phyloP scores from a whole-genome alignment of 768 basidiomycete species.

The Hemileccinum impolitum region DNA sequence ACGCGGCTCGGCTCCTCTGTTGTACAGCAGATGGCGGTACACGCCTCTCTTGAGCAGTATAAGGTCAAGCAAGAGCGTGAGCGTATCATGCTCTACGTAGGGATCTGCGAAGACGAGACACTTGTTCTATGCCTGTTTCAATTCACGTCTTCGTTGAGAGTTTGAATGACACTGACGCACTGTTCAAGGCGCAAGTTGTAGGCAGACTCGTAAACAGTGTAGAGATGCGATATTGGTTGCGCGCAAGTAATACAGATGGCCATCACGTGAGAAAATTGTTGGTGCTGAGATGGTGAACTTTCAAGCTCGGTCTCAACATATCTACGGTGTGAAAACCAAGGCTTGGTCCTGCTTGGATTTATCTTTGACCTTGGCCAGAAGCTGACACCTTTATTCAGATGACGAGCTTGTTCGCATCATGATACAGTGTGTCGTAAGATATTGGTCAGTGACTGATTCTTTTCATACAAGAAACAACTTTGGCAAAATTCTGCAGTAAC shows the following conservation, averaged over 20 bases:
- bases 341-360: too few relatives aligned
- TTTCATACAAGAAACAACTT: too few relatives aligned
- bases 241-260: constrained; percentile 82
- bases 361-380: too few relatives aligned
- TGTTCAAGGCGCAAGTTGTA: constrained; percentile 80
- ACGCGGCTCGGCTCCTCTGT: constrained; percentile 66
- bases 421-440: too few relatives aligned
- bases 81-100: constrained; percentile 79
- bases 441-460: too few relatives aligned
- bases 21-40: constrained; percentile 78
- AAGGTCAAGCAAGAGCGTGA: constrained; percentile 74
- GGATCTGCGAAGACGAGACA: constrained; percentile 77
- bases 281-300: too few relatives aligned
- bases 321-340: too few relatives aligned
- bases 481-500: too few relatives aligned
- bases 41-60: constrained; percentile 81
- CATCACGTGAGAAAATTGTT: constrained; percentile 40
- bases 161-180: constrained; percentile 54
- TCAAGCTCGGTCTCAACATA: too few relatives aligned
- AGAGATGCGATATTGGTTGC: constrained; percentile 58
- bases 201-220: constrained; percentile 77
- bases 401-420: too few relatives aligned
- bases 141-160: neutral
- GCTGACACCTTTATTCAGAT: too few relatives aligned
- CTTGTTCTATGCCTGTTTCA: constrained; percentile 39